Evolutionary conservation across 2,329 filamentous ascomycete species (phyloP).

Genomic region (Fusarium lateritium): DNA sequence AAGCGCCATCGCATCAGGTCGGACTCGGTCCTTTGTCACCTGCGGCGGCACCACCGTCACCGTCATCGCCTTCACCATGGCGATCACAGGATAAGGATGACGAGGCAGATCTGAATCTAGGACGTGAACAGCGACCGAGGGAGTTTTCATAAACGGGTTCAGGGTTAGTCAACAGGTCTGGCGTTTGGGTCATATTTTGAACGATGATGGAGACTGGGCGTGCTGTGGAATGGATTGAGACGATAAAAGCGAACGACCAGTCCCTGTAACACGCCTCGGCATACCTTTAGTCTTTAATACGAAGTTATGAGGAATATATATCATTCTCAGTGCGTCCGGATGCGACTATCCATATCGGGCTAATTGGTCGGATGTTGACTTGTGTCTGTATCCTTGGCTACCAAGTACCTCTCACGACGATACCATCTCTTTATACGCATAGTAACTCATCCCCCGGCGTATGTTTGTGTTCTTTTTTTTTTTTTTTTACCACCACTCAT

Average conservation of each 20-base stretch:
- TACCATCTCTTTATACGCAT: no score
- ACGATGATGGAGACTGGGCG: neutral
- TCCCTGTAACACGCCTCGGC: neutral
- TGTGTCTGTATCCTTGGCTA: no score
- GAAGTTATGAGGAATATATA: slow-evolving; percentile 8
- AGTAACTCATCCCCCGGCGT: no score
- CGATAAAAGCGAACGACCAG: neutral
- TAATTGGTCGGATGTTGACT: no score
- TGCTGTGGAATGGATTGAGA: slow-evolving; percentile 2
- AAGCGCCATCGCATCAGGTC: slow-evolving; percentile 52
- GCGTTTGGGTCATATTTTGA: slow-evolving; percentile 39
- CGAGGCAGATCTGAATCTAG: slow-evolving; percentile 53
- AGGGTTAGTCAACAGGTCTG: slow-evolving; percentile 10
- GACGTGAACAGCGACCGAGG: slow-evolving; percentile 51
- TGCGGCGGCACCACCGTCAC: slow-evolving; percentile 45
- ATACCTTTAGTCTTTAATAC: slow-evolving; percentile 1
- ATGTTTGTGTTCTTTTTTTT: no score
- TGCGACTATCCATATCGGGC: no score
- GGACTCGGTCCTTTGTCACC: slow-evolving; percentile 50
- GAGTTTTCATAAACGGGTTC: slow-evolving; percentile 50
- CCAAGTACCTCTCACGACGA: no score
- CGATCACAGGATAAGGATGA: slow-evolving; percentile 48
- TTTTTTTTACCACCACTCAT: no score
- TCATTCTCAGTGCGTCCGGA: neutral
- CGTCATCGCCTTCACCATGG: slow-evolving; percentile 50